Percentiles rank a stretch among this genome's conserved stretches.
phyloP scores from a whole-genome alignment of 768 basidiomycete genomes.

The Leucogyrophana mollusca region DNA sequence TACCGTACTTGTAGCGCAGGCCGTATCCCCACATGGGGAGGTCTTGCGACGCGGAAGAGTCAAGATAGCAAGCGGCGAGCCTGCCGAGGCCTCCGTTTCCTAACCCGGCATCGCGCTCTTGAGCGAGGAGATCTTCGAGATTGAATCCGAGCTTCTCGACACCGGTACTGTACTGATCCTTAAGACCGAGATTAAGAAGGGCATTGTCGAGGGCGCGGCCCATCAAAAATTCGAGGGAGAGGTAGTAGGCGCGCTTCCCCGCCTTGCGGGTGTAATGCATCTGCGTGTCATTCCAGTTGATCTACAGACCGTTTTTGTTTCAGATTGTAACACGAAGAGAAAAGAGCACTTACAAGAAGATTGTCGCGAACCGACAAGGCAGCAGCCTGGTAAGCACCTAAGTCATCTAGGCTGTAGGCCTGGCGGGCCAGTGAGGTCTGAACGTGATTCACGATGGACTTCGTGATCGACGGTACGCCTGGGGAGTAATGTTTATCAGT shows the following conservation, averaged over 20 bases:
- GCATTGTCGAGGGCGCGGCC: constrained; percentile 77
- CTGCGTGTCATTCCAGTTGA: constrained; percentile 88
- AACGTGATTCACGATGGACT: constrained; percentile 78
- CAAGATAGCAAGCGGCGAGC: constrained; percentile 95
- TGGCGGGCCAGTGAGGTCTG: constrained; percentile 90
- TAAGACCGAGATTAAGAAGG: constrained; percentile 86
- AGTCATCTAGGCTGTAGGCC: constrained; percentile 82
- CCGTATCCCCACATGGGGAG: constrained; percentile 97
- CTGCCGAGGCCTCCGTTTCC: constrained; percentile 97
- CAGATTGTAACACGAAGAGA: neutral
- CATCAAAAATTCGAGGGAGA: constrained; percentile 93
- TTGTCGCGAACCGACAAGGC: constrained; percentile 88
- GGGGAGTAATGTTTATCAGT: constrained; percentile 10
- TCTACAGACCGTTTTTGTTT: constrained; percentile 31
- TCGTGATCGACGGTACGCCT: constrained; percentile 66
- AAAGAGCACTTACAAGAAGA: constrained; percentile 56
- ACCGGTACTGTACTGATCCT: constrained; percentile 68
- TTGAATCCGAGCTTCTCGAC: constrained; percentile 82
- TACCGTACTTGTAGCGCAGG: constrained; percentile 89
- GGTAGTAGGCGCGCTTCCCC: constrained; percentile 91
- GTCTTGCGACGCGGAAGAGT: constrained; percentile 87
- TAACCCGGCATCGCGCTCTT: constrained; percentile 91
- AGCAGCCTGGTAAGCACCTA: constrained; percentile 90
- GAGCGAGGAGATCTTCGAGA: constrained; percentile 82
- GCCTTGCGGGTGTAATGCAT: constrained; percentile 74